A percentile compares a stretch with the other conserved stretches of the same genome.
Conservation (phyloP, 2,329 filamentous ascomycete genomes). For the Penicillium sp. region DNA sequence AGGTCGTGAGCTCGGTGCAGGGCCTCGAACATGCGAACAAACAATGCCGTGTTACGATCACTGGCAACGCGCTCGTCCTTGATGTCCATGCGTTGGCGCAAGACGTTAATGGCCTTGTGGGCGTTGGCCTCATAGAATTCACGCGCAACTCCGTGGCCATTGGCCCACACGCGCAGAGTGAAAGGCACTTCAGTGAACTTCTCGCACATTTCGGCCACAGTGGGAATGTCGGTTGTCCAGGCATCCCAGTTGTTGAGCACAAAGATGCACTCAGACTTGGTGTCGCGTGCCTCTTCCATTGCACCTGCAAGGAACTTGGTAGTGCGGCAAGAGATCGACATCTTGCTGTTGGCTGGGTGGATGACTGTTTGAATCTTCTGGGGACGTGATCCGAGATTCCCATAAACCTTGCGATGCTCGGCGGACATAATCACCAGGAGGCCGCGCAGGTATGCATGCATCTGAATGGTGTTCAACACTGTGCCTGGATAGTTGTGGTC, state of each 20-base stretch:
- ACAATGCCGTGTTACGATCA: not conserved
- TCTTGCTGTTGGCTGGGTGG: not conserved
- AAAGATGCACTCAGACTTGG: conserved; percentile 1
- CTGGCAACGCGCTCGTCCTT: not conserved
- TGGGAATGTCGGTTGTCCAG: conserved; percentile 1
- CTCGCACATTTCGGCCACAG: not conserved
- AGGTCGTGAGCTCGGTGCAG: not conserved
- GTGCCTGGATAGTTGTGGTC: not conserved
- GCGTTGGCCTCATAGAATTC: conserved; percentile 5
- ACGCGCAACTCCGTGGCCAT: not conserved
- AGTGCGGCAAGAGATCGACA: not conserved
- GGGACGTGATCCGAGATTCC: not conserved
- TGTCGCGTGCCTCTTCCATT: conserved; percentile 2
- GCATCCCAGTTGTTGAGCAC: conserved; percentile 4
- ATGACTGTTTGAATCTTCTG: conserved; percentile 5
- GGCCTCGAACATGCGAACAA: conserved; percentile 1
- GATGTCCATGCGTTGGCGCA: not conserved
- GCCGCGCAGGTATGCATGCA: conserved; percentile 6
- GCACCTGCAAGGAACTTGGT: not conserved
- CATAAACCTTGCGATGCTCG: conserved; percentile 6
- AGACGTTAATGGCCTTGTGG: not conserved
- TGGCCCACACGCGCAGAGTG: conserved; percentile 3
- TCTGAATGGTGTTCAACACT: not conserved
- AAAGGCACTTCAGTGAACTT: not conserved
- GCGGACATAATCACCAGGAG: not conserved